Percentiles rank a stretch among this genome's conserved stretches.
These are phyloP conservation scores for Xylariaceae sp. DNA, from an alignment of 2,329 filamentous ascomycete genomes.

Conservation along the genomic window DNA sequence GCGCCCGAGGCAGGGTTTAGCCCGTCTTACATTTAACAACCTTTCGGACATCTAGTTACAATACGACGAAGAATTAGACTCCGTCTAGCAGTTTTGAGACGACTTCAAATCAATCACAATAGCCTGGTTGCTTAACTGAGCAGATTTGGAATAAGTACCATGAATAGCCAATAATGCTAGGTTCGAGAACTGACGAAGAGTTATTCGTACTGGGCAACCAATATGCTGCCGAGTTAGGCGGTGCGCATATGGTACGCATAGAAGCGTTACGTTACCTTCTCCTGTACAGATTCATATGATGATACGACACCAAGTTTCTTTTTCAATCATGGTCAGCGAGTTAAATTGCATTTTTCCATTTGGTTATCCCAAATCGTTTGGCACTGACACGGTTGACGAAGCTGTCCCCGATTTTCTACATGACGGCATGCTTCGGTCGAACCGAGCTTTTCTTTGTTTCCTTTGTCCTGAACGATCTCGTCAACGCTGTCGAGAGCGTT, in stretches of 20 bases:
- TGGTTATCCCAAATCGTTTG: neutral
- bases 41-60: neutral
- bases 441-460: no score
- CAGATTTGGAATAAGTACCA: neutral
- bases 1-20: neutral
- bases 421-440: conserved; percentile 9
- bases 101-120: no score
- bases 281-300: conserved; percentile 1
- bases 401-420: neutral
- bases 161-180: neutral
- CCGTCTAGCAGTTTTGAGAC: no score
- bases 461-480: neutral
- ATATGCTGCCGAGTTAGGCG: neutral
- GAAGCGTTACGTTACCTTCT: neutral
- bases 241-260: neutral
- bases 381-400: neutral
- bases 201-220: neutral
- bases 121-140: neutral
- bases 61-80: no score
- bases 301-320: neutral
- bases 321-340: neutral
- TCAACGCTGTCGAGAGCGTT: no score
- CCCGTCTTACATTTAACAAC: conserved; percentile 9
- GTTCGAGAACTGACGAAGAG: neutral
- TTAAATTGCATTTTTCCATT: neutral